Conservation (phyloP, 345 rosid genomes). For the Ricinus communis region DNA sequence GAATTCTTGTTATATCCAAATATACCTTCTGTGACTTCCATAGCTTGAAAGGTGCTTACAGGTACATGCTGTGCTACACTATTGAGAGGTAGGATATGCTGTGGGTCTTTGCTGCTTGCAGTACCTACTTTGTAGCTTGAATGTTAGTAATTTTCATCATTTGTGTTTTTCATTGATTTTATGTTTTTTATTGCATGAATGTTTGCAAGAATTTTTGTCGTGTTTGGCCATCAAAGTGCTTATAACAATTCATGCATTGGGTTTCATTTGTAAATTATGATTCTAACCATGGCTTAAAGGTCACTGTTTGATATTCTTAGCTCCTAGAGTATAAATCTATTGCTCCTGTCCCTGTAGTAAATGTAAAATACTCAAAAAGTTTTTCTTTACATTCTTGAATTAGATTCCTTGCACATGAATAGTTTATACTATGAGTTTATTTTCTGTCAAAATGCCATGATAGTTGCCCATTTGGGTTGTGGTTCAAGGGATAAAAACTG, state of each 20-base stretch:
- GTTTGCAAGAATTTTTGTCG: slow-evolving; percentile 3
- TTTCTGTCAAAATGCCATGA: neutral
- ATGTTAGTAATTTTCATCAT: slow-evolving; percentile 45
- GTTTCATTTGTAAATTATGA: neutral
- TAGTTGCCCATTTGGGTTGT: neutral
- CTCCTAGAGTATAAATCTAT: neutral
- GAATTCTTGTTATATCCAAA: slow-evolving; percentile 20
- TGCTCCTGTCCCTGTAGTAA: neutral
- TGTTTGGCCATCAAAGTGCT: neutral
- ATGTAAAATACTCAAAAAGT: neutral
- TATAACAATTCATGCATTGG: neutral
- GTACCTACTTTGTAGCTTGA: slow-evolving; percentile 45
- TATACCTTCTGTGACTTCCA: slow-evolving; percentile 25
- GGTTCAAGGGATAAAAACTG: no score
- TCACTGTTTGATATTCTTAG: neutral
- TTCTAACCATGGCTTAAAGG: no score
- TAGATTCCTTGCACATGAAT: neutral
- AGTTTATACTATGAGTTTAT: neutral
- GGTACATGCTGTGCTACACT: slow-evolving; percentile 49
- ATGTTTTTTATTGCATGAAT: slow-evolving; percentile 15
- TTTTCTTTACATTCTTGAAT: no score
- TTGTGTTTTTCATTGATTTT: slow-evolving; percentile 28
- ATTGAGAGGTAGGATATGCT: slow-evolving; percentile 54
- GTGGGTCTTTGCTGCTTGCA: slow-evolving; percentile 51
- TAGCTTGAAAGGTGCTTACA: slow-evolving; percentile 50